These are phyloP conservation scores for Starmerella vitae DNA, from an alignment of 805 yeast species.

Conservation along the genomic window DNA sequence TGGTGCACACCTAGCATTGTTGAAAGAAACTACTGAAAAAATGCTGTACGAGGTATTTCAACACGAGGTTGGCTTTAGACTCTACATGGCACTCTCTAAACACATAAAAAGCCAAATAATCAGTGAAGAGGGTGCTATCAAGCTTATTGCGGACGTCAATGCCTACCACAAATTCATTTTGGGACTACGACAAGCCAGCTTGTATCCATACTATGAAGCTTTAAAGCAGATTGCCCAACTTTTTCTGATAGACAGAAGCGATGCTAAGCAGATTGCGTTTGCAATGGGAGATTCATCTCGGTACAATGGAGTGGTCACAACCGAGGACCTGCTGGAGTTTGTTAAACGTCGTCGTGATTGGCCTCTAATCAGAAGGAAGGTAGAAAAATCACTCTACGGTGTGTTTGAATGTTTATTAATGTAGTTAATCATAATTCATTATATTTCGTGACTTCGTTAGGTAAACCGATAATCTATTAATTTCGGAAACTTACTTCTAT, in stretches of 20 bases:
- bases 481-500: constrained; percentile 1
- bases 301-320: constrained; percentile 78
- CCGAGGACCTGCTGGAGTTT: constrained; percentile 89
- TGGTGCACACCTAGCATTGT: constrained; percentile 54
- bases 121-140: constrained; percentile 70
- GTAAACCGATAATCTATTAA: too few relatives aligned
- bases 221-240: constrained; percentile 75
- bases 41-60: constrained; percentile 82
- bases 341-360: constrained; percentile 82
- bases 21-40: constrained; percentile 75
- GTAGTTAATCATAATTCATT: too few relatives aligned
- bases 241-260: constrained; percentile 56
- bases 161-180: constrained; percentile 56
- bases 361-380: constrained; percentile 59
- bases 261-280: constrained; percentile 72
- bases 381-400: constrained; percentile 92
- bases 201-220: constrained; percentile 64
- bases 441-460: too few relatives aligned
- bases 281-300: constrained; percentile 70
- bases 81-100: constrained; percentile 63
- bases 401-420: constrained; percentile 47
- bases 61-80: constrained; percentile 82
- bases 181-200: constrained; percentile 38
- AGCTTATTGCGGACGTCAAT: constrained; percentile 69
- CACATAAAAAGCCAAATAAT: constrained; percentile 59